Evolutionary conservation across 768 basidiomycete species (phyloP), one percentile per base, ranked within the genome.

Genomic region (Clitopilus hobsonii): DNA sequence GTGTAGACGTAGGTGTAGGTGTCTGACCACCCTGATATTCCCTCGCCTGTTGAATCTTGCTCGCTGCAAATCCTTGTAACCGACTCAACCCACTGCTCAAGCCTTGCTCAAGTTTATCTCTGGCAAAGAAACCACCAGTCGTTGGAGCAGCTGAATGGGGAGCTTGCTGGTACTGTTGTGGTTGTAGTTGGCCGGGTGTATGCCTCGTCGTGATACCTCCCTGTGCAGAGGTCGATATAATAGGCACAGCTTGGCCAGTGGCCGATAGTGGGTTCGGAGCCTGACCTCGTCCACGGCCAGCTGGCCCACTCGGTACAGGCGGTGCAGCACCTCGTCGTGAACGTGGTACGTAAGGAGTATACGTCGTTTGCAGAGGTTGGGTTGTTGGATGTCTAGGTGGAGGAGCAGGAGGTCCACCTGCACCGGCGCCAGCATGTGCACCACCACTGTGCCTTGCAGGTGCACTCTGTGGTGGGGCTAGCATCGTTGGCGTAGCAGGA

Each of bases 291-390:
- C 68, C 0, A 74, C 72, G 22, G 3, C n/a, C 14, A 18, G 41
- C 41, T 45, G 41, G 4, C 14, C 6, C 30, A 20, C 16, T 27
- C 5, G 30, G 18, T 6, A 25, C 16, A 16, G 41, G 41, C 14
- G 41, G n/a, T 3, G n/a, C 41, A 6, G 67, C 70, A 1, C 68
- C 74, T 29, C 85, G 79, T 56, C 79, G 77, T 14, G 85, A 68
- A 47, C 85, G 80, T 0, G 90, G 89, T 8, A 93, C 84, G 62
- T 92, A 92, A 0, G 90, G 89, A 2, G 90, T 91, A 64, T 91
- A 92, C 0, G 88, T 92, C 10, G 87, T 91, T 61, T 86, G 87
- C 29, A 81, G 64, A 16, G 66, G 69, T 6, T 76, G 67, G 0
- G 83, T 78, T 57, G 80, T 60, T 23, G 82, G 61, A 53, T 74